Evolutionary conservation across 225 moss, liverwort and hornwort species (phyloP).

Genomic region (Pleurozium schreberi): DNA sequence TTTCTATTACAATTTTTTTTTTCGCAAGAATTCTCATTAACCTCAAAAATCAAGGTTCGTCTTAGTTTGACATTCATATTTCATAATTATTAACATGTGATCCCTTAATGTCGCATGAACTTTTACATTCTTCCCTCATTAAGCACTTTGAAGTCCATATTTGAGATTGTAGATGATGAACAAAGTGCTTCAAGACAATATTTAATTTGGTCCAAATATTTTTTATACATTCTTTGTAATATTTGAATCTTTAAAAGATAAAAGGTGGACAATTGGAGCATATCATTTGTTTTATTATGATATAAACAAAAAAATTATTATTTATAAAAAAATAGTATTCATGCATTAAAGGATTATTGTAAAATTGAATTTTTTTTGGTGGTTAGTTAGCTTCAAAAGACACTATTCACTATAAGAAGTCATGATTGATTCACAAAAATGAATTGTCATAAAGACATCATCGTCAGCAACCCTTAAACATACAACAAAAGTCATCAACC

Average conservation of each 20-base stretch:
- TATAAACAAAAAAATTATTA: neutral
- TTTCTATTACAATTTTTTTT: too few relatives aligned
- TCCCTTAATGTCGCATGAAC: neutral
- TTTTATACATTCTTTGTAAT: neutral
- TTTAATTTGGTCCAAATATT: neutral
- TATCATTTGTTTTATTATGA: neutral
- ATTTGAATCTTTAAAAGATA: neutral
- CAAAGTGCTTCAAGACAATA: neutral
- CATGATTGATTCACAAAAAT: neutral
- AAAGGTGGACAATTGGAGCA: rapidly evolving
- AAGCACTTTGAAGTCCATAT: neutral
- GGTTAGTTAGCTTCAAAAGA: neutral
- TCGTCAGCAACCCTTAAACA: neutral
- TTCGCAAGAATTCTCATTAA: too few relatives aligned
- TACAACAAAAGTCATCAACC: neutral
- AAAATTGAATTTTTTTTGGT: neutral
- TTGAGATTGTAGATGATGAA: neutral
- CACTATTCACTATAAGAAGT: neutral
- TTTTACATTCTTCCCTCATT: neutral
- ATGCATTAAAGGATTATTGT: neutral
- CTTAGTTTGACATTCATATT: too few relatives aligned
- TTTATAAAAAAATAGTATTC: neutral
- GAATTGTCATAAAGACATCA: neutral
- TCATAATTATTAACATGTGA: too few relatives aligned
- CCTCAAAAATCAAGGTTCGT: too few relatives aligned